Conservation (phyloP, 768 basidiomycete species). For the Boletus patriciae region DNA sequence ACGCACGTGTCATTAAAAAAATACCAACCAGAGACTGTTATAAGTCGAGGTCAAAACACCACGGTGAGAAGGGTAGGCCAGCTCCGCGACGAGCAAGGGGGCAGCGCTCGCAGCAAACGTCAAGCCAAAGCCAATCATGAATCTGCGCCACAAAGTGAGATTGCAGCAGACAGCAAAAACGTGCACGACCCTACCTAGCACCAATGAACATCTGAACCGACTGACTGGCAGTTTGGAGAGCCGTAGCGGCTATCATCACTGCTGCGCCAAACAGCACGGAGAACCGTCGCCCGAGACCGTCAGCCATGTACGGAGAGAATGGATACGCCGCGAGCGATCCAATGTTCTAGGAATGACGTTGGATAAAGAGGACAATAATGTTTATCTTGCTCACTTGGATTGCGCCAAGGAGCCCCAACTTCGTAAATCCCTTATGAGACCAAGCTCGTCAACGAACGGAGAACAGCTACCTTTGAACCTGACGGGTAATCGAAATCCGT, state of each 20-base stretch:
- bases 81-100: conserved; percentile 50
- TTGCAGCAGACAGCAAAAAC: no score
- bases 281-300: conserved; percentile 39
- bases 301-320: conserved; percentile 41
- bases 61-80: conserved; percentile 51
- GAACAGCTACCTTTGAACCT: conserved; percentile 1
- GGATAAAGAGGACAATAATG: neutral
- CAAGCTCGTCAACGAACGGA: neutral
- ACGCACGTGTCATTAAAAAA: neutral
- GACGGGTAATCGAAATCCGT: neutral
- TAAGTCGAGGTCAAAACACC: conserved; percentile 45
- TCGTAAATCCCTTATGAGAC: neutral
- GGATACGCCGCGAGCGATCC: conserved; percentile 41
- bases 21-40: conserved; percentile 43
- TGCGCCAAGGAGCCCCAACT: conserved; percentile 1
- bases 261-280: conserved; percentile 39
- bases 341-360: conserved; percentile 32
- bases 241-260: conserved; percentile 40
- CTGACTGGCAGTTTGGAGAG: conserved; percentile 38
- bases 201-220: conserved; percentile 46
- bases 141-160: conserved; percentile 11
- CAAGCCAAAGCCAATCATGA: conserved; percentile 45
- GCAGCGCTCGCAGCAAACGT: conserved; percentile 44
- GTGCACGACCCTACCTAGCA: conserved; percentile 4
- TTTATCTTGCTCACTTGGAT: conserved; percentile 3